These are phyloP conservation scores for Extremus antarcticus DNA, from an alignment of 495 filamentous ascomycete genomes.

Conservation along the genomic window DNA sequence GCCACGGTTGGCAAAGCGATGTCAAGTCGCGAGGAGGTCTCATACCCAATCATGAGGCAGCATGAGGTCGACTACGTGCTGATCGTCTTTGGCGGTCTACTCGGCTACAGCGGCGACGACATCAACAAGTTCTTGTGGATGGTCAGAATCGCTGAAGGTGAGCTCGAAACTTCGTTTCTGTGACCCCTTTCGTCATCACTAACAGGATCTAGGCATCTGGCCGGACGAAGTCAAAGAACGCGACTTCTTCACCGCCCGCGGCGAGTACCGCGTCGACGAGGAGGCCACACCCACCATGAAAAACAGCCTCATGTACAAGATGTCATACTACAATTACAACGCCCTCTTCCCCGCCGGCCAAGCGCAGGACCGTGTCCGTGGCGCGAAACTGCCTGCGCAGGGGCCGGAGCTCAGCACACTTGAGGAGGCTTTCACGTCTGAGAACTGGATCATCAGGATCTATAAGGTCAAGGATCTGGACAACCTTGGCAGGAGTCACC, in stretches of 20 bases:
- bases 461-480: constrained; percentile 99
- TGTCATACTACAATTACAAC: constrained; percentile 99
- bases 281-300: constrained; percentile 96
- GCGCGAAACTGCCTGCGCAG: constrained; percentile 66
- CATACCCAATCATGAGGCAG: constrained; percentile 94
- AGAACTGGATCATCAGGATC: constrained; percentile 99
- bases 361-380: constrained; percentile 83
- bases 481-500: constrained; percentile 86
- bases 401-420: constrained; percentile 78
- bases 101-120: constrained; percentile 98
- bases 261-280: constrained; percentile 91
- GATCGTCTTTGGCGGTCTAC: constrained; percentile 88
- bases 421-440: constrained; percentile 95
- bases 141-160: constrained; percentile 85
- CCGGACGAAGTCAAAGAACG: constrained; percentile 97
- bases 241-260: constrained; percentile 87
- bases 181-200: not conserved
- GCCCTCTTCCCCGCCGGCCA: constrained; percentile 84
- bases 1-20: constrained; percentile 99
- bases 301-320: constrained; percentile 99
- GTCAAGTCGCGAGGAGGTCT: constrained; percentile 94
- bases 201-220: constrained; percentile 63
- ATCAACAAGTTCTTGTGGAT: constrained; percentile 99
- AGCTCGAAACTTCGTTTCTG: not conserved
- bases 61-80: constrained; percentile 98